Conservation (phyloP, 441 rosid species). For the Erysimum pusillum region DNA sequence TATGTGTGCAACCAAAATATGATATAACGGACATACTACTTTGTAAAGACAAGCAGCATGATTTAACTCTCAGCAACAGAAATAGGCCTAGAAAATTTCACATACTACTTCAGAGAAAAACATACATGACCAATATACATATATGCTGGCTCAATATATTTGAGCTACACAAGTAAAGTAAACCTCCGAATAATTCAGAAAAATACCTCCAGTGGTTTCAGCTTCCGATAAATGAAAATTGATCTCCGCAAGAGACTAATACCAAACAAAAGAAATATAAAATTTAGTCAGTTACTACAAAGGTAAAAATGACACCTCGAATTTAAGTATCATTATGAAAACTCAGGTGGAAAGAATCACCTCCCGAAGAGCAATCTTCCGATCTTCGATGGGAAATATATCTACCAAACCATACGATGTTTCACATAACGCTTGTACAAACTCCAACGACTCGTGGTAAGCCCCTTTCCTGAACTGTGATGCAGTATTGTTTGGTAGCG, state of each 20-base stretch:
- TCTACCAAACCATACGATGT: slow-evolving; percentile 98
- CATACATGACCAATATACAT: slow-evolving; percentile 14
- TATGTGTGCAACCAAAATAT: slow-evolving; percentile 10
- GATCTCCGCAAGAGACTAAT: slow-evolving; percentile 93
- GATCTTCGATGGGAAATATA: slow-evolving; percentile 96
- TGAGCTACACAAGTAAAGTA: slow-evolving; percentile 25
- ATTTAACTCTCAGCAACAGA: slow-evolving; percentile 14
- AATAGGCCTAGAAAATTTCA: background rate
- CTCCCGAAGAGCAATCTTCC: slow-evolving; percentile 93
- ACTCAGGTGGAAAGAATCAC: slow-evolving; percentile 52
- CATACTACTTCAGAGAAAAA: slow-evolving; percentile 25
- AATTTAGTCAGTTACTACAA: slow-evolving; percentile 37
- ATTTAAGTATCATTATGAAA: slow-evolving; percentile 29
- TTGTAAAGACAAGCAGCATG: slow-evolving; percentile 28
- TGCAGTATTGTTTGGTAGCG: slow-evolving; percentile 74
- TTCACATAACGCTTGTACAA: slow-evolving; percentile 90
- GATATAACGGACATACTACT: slow-evolving; percentile 18
- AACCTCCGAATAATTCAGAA: slow-evolving; percentile 35
- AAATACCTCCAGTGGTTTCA: slow-evolving; percentile 84
- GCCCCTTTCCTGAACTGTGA: slow-evolving; percentile 92
- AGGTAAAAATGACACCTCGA: slow-evolving; percentile 39
- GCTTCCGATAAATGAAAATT: slow-evolving; percentile 81
- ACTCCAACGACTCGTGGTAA: slow-evolving; percentile 92
- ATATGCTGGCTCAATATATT: slow-evolving; percentile 21
- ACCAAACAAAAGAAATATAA: slow-evolving; percentile 49